Base-by-base conservation (phyloP, 2,329 filamentous ascomycete genomes). In the Pyrenochaeta sp. region DNA sequence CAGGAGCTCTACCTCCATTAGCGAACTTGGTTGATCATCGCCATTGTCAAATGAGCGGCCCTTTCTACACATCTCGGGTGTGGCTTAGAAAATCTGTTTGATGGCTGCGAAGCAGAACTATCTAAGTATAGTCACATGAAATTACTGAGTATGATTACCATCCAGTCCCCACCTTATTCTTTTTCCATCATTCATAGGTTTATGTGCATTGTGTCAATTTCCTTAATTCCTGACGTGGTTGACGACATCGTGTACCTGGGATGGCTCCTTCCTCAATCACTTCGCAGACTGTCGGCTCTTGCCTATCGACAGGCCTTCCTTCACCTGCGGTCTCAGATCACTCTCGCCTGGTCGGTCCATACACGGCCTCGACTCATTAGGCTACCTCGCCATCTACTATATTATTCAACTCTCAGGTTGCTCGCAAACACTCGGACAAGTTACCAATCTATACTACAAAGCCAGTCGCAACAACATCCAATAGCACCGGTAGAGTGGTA, bases 271-370 rank as follows among this genome's bases (percentile, higher is more conserved):
- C 36, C 15, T 39, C 32, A 36, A 13, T 13, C 32, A 36, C 32
- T 32, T 13, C 15, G 36, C 15, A 43, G 27, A 37, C 24, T 13
- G n/a, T 42, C 34, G 25, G 54, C 36, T 54, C 48, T 42, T 49
- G 32, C 55, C 45, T 37, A 2, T 10, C 32, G 27, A 32, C 22
- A 8, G 13, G 24, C 2, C 22, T 15, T 42, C 54, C 47, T 47
- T 58, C 54, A 60, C 58, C 50, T 50, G 37, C 9, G n/a, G 44
- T 27, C 36, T 27, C 10, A 32, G 22, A 27, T 27, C 36, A 28
- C 13, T 28, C 36, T 32, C 36, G 15, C 57, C 25, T 45, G 24
- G 25, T 2, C 7, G 30, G 43, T 22, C 10, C 32, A 8, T 3
- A 8, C 30, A 10, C 13, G 32, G n/a, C 36, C 36, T 39, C 15